phyloP scores from a whole-genome alignment of 2,329 filamentous ascomycete species.

The Taxawa tesnikishii region DNA sequence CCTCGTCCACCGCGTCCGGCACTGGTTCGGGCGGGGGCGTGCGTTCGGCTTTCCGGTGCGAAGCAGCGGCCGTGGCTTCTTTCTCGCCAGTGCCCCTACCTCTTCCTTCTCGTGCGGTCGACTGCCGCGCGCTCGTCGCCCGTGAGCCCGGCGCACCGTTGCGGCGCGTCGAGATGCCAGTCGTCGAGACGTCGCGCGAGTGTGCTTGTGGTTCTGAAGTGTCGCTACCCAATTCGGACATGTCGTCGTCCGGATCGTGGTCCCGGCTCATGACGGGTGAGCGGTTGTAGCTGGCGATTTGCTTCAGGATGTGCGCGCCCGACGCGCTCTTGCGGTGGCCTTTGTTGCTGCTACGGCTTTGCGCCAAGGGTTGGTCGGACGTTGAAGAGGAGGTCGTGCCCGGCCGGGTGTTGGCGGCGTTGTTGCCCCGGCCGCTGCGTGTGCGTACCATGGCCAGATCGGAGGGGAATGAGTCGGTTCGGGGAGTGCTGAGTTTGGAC shows the following conservation, averaged over 20 bases:
- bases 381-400: too few relatives aligned
- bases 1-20: constrained; percentile 1
- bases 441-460: constrained; percentile 26
- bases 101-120: too few relatives aligned
- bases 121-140: background rate
- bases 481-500: constrained; percentile 37
- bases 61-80: constrained; percentile 3
- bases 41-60: constrained; percentile 10
- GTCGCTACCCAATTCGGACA: background rate
- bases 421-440: constrained; percentile 25
- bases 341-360: background rate
- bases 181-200: background rate
- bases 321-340: constrained; percentile 14
- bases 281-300: constrained; percentile 24
- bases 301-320: constrained; percentile 24
- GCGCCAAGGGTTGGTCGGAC: constrained; percentile 1
- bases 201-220: background rate
- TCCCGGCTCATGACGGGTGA: constrained; percentile 21
- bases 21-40: constrained; percentile 17
- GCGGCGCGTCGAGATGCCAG: background rate
- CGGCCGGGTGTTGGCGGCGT: constrained; percentile 15
- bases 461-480: constrained; percentile 29
- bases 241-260: constrained; percentile 17
- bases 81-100: background rate
- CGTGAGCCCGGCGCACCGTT: background rate